Base-by-base conservation (phyloP, 768 basidiomycete species). In the Trametes maxima region DNA sequence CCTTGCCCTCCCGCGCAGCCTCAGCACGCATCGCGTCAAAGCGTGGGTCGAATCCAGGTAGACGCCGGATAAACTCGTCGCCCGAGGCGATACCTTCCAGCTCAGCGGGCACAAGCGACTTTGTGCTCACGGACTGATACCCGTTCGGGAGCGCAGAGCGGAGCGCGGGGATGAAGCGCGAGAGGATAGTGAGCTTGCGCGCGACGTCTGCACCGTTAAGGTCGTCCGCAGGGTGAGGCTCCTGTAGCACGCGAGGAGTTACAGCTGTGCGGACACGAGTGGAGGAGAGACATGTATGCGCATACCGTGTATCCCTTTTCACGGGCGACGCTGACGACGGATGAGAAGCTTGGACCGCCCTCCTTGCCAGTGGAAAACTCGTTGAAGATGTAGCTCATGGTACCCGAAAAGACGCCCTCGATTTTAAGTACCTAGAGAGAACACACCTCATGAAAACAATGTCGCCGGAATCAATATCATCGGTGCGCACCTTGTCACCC, bases 371-470 rank as follows among this genome's bases (percentile, higher is more conserved):
- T 88, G 2, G 92, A 88, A 78, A 95, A 93, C 64, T 94, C 87
- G 78, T 98, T 98, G 83, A 99, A 99, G 77, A 99, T 98, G 78
- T 98, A 99, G 72, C 90, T 94, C 82, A 99, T 86, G 2, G 97
- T 99, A 10, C 97, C 97, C 5, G 92, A 95, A 75, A 99, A 93
- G 21, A 98, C 97, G 40, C 97, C 97, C 74, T 99, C 97, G 65
- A 98, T 92, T 80, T 93, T 96, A 39, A 60, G 19, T 42, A 65
- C 63, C 62, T 67, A 52, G 44, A 36, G 25, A n/a, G 28, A 24
- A 44, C 25, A 0, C 25, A 53, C 37, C 45, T 48, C 24, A n/a
- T 6, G 11, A 21, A 11, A 22, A 25, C 6, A 2, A 17, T 8
- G 7, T 3, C 22, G 5, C 4, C 12, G 13, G 2, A 42, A 16